Evolutionary conservation across 1,284 basidiomycete species (phyloP), one percentile per base, ranked within the genome.

Genomic region (Leccinum proliferum): DNA sequence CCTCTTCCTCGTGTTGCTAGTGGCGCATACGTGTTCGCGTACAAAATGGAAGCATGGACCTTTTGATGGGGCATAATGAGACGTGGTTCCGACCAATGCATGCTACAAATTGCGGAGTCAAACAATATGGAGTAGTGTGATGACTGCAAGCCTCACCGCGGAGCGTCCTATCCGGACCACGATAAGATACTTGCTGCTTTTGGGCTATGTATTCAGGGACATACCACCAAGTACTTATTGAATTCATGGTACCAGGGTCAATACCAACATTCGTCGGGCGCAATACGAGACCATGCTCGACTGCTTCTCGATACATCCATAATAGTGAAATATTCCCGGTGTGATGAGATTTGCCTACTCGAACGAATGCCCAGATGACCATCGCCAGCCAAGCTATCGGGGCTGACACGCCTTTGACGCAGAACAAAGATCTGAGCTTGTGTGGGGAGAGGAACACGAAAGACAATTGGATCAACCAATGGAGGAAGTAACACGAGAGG

Each of bases 301-400:
- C 14, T 3, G 65, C 68, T 57, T 69, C 68, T 48, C 60, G 55
- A 32, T 58, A 58, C 68, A 69, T 69, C 68, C 68, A 69, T 12
- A 65, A 14, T 0, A 69, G 15, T 5, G 68, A 63, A 1, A 65
- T 58, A 12, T 68, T 67, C 4, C 68, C 63, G 0, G 62, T 60
- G 1, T 70, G 67, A n/a, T 52, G 15, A 7, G 55, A 21, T 9
- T 53, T 57, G 4, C 62, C 63, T 0, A 34, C 34, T 34, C 34
- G 34, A 34, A 34, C 34, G 34, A 34, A 34, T 34, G 34, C 34
- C 34, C 34, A 34, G 34, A 34, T 34, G 34, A 34, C 34, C 34
- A 34, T 34, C 34, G 34, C 34, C 34, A 34, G 34, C 34, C 34
- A 34, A 34, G 34, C 34, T 34, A 34, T 34, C 34, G 34, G 34